These are phyloP conservation scores for Cladophialophora yegresii DNA, from an alignment of 2,329 filamentous ascomycete species.

Conservation along the genomic window DNA sequence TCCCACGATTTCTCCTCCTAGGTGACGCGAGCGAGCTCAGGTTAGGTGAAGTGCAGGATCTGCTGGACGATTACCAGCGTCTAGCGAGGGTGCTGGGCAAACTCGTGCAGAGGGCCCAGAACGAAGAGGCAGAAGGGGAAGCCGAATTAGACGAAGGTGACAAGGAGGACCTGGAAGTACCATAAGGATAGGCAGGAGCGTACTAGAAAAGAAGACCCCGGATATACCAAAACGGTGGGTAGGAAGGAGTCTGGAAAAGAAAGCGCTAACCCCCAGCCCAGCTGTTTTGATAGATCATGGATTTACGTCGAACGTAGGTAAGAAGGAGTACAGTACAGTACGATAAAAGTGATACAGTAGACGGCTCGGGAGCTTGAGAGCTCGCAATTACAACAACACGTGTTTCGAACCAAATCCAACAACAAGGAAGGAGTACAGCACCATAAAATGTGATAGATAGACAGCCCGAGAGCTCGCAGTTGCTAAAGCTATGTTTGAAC, in stretches of 20 bases:
- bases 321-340: neutral
- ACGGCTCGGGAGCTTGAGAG: neutral
- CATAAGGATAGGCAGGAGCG: neutral
- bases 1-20: conserved; percentile 71
- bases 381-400: neutral
- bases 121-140: conserved; percentile 8
- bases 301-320: no score
- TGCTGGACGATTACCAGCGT: conserved; percentile 73
- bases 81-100: conserved; percentile 52
- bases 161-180: neutral
- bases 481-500: neutral
- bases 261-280: no score
- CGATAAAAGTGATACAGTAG: neutral
- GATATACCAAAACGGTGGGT: neutral
- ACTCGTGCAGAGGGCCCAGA: conserved; percentile 26
- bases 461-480: neutral
- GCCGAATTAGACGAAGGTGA: neutral
- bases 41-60: conserved; percentile 70
- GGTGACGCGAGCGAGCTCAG: conserved; percentile 69
- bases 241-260: neutral
- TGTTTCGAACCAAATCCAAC: no score
- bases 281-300: neutral
- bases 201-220: no score
- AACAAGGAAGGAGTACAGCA: no score
- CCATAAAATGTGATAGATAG: neutral